phyloP scores from a whole-genome alignment of 441 rosid genomes.

The Hura crepitans region DNA sequence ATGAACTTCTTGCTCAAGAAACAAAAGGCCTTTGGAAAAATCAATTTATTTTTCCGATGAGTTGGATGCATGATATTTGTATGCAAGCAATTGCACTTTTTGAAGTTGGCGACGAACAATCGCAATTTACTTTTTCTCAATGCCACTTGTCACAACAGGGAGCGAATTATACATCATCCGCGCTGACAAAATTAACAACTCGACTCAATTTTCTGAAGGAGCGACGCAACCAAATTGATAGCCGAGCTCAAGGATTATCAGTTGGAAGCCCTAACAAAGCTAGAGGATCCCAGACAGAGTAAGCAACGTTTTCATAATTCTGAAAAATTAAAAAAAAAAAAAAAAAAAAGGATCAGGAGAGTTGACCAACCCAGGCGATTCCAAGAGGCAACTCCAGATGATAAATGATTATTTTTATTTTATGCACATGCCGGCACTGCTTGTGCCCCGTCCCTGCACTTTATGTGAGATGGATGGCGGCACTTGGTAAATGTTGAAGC shows the following conservation, averaged over 20 bases:
- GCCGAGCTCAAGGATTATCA: slow-evolving; percentile 33
- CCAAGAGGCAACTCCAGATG: slow-evolving; percentile 45
- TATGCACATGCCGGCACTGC: slow-evolving; percentile 1
- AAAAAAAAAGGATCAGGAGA: slow-evolving; percentile 40
- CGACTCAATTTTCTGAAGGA: slow-evolving; percentile 84
- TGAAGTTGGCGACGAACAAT: slow-evolving; percentile 5
- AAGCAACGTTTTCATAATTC: slow-evolving; percentile 25
- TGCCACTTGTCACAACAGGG: slow-evolving; percentile 35
- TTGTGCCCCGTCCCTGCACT: slow-evolving; percentile 1
- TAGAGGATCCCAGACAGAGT: slow-evolving; percentile 24
- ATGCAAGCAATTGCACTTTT: background rate
- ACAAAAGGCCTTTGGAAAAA: background rate
- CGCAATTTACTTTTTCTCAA: background rate
- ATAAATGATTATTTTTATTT: slow-evolving; percentile 13
- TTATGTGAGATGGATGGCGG: slow-evolving; percentile 8
- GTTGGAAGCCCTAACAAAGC: slow-evolving; percentile 27
- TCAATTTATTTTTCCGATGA: slow-evolving; percentile 2
- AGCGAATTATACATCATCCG: slow-evolving; percentile 48
- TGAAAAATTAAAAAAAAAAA: slow-evolving; percentile 32
- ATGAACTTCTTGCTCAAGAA: slow-evolving; percentile 8
- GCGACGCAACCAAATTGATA: slow-evolving; percentile 60
- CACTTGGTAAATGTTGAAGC: slow-evolving; percentile 10
- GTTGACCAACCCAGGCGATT: slow-evolving; percentile 30
- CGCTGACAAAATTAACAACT: slow-evolving; percentile 66
- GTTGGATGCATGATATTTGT: background rate